Base-by-base conservation (phyloP, 1,284 basidiomycete species). In the Ceratobasidium papillatum region DNA sequence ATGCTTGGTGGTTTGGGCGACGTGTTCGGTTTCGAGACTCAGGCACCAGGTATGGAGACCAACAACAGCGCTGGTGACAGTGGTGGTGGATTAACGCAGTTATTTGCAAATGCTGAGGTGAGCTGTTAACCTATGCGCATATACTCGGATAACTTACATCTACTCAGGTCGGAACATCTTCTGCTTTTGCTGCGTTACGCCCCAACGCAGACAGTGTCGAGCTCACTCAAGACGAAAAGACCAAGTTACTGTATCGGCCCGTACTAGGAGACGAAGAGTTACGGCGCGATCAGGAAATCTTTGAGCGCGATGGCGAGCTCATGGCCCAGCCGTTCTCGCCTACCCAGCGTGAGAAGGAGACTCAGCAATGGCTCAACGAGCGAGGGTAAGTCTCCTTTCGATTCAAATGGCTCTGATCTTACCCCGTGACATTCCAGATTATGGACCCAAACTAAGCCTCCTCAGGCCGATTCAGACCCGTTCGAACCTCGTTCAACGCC, bases 291-390 rank as follows among this genome's bases (percentile, higher is more conserved):
- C 65, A 68, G n/a, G 65, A 68, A 14, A 22, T 68, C 19, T 54
- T 68, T 27, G 65, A 68, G 65, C 65, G 65, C 34, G 65, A 68
- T 11, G 65, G 51, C 14, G 65, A 68, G 65, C 27, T 68, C 3
- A 68, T 68, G 65, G 65, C 51, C 4, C 65, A 56, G 45, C 65
- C 65, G 30, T 68, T 68, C 25, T 68, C 65, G 17, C 65, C 65
- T 34, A 68, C 65, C 12, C 65, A 68, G 27, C 47, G 49, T 11
- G 43, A 47, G 30, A 38, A 68, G 36, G 65, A 25, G 9, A 68
- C 30, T 8, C 65, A 68, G 22, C 22, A 25, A 32, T 68, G 65
- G 65, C 34, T 68, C 3, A 68, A 68, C 22, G 65, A 68, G 22
- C 30, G 51, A 41, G 65, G 65, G 65, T 68, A 30, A 54, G 65